Base-by-base conservation (phyloP, 2,329 filamentous ascomycete species). In the Penicillium olsonii region DNA sequence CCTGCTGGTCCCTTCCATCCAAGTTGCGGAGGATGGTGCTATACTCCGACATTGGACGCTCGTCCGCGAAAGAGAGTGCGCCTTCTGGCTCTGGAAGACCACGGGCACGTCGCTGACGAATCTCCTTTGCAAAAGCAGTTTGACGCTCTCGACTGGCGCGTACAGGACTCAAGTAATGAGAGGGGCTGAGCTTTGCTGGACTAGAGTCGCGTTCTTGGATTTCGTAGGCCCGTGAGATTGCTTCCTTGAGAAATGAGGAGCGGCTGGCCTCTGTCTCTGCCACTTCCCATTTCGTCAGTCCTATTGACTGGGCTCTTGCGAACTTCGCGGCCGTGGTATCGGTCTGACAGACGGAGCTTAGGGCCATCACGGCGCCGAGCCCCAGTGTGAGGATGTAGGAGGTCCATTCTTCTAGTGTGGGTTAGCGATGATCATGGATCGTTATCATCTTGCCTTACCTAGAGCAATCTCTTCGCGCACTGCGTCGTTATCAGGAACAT, bases 381-480 rank as follows among this genome's bases (percentile, higher is more conserved):
- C 83, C 84, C 14, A 84, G 73, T 0, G 81, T 84, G 27, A 84
- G 69, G 22, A 86, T 68, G 59, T 84, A 81, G 44, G 76, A 75
- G 15, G 78, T 80, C 83, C 83, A 87, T 63, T 84, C 81, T 60
- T 84, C 80, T 79, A 50, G 47, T 3, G 45, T 63, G 52, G 65
- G 61, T 54, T 47, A 46, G 47, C 17, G 7, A 2, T 20, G 48
- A 34, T 19, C 10, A 12, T 19, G 14, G 0, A 4, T 5, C 20
- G 17, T 17, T 12, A 31, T 2, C 18, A 7, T 12, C 2, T 44
- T 15, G 53, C 65, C 69, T 64, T 66, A 80, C 78, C 77, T 18
- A 86, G 73, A 59, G 80, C 69, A 17, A 70, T 64, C 50, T 81
- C 78, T 60, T 84, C 81, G 19, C 64, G 67, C 5, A 52, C 56